A percentile compares a stretch with the other conserved stretches of the same genome.
Conservation (phyloP, 805 yeast genomes). For the Maudiozyma serrabonitensis region DNA sequence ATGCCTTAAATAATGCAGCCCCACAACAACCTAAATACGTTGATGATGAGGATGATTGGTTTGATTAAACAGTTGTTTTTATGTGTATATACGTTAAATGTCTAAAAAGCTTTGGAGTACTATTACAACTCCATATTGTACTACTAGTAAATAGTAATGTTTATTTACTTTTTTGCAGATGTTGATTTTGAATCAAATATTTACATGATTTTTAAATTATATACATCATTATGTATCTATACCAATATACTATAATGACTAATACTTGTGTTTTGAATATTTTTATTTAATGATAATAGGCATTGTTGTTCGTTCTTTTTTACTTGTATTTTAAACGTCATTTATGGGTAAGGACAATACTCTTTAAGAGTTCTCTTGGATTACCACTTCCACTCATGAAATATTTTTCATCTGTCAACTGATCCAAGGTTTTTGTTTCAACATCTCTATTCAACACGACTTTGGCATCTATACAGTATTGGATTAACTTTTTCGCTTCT, state of each 20-base stretch:
- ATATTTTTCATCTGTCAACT: slow-evolving; percentile 40
- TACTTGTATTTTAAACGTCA: neutral
- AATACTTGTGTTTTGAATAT: neutral
- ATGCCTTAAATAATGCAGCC: neutral
- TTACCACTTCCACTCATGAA: slow-evolving; percentile 58
- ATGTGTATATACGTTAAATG: too few relatives aligned
- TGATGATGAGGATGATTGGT: slow-evolving; percentile 29
- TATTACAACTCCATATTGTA: neutral
- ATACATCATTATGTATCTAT: neutral
- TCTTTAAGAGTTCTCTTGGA: slow-evolving; percentile 41
- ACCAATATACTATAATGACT: neutral
- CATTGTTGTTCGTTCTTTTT: too few relatives aligned
- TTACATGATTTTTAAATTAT: slow-evolving; percentile 3
- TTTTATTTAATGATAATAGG: neutral
- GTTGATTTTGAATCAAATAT: neutral
- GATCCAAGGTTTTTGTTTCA: slow-evolving; percentile 26
- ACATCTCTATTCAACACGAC: slow-evolving; percentile 31
- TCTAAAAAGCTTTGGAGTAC: too few relatives aligned
- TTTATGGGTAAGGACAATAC: slow-evolving; percentile 17
- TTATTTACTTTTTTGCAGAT: neutral
- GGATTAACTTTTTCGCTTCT: slow-evolving; percentile 37
- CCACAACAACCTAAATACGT: slow-evolving; percentile 19
- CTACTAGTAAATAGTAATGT: neutral
- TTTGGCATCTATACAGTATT: slow-evolving; percentile 33
- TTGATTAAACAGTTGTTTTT: slow-evolving; percentile 13